Evolutionary conservation across 257 asterid genomes (phyloP), one percentile per base, ranked within the genome.

Genomic region (Penstemon newberryi): DNA sequence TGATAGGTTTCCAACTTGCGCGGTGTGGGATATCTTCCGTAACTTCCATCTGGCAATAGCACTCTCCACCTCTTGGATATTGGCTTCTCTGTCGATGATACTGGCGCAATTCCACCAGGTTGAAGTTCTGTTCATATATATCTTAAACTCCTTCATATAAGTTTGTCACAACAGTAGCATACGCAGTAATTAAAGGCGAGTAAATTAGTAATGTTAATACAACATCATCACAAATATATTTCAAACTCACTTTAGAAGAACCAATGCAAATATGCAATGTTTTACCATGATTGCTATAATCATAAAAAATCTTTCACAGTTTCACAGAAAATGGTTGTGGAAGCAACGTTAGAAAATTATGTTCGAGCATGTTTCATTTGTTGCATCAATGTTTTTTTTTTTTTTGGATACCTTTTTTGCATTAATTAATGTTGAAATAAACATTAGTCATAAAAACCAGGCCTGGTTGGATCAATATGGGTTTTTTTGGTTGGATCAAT

Each of bases 41-140:
- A 71, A 19, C 74, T 85, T 39, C 87, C 99, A 79, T 88, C 87
- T 2, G 99, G 96, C 80, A 93, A 65, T 9, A 93, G 80, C 60
- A 93, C 92, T 75, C 95, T 84, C 97, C 97, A 93, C 65, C 91
- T 82, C 78, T 87, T 93, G n/a, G 99, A 93, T 66, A 93, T 81
- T 11, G 96, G 96, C 78, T 79, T 90, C 25, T 87, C 89, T 0
- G 96, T 93, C n/a, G 99, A 81, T 5, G 97, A 90, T 53, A 79
- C 63, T 33, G 99, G 96, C 4, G 89, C 81, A 57, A 67, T 67
- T 40, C 97, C 95, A 71, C 77, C 82, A 18, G 96, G 96, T 77
- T 90, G 97, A 72, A 86, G 94, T 52, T 67, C 97, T 90, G 87
- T 43, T 47, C 0, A 18, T 8, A 40, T 59, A 18, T 8, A 33